These are phyloP conservation scores for Saccharum spontaneum DNA, from an alignment of 176 grass and related monocot genomes.

Conservation along the genomic window DNA sequence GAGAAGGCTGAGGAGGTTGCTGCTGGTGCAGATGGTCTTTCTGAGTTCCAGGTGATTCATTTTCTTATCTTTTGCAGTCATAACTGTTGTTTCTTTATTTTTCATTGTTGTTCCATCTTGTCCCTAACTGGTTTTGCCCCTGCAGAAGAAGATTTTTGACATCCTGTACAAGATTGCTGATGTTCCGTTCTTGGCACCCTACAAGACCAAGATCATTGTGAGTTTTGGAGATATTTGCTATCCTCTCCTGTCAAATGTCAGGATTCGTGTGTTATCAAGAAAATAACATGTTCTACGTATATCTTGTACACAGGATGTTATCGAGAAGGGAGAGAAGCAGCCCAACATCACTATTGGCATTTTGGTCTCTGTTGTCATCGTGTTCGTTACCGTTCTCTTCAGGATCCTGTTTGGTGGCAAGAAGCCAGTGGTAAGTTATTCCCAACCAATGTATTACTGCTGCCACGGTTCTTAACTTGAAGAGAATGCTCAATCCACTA, in stretches of 20 bases:
- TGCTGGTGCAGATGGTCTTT: conserved; percentile 52
- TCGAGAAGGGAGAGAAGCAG: conserved; percentile 96
- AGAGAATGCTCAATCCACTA: not conserved
- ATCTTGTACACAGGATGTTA: conserved; percentile 57
- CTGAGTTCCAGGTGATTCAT: conserved; percentile 69
- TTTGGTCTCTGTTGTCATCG: conserved; percentile 57
- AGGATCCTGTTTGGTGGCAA: conserved; percentile 71
- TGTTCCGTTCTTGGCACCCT: conserved; percentile 72
- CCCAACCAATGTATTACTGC: not conserved
- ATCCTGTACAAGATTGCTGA: conserved; percentile 78
- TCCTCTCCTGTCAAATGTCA: not conserved
- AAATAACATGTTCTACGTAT: conserved; percentile 11
- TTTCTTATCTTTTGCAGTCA: not conserved
- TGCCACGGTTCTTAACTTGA: not conserved
- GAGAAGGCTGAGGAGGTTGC: conserved; percentile 71
- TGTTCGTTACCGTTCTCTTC: conserved; percentile 59
- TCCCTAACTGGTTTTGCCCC: conserved; percentile 17
- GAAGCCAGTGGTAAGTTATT: conserved; percentile 57
- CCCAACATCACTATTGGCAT: conserved; percentile 77
- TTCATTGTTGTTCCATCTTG: not conserved
- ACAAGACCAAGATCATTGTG: conserved; percentile 95
- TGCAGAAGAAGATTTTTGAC: conserved; percentile 93
- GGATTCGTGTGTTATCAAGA: not conserved
- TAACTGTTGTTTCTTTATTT: not conserved
- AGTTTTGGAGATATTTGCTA: conserved; percentile 17